Conservation (phyloP, 2,329 filamentous ascomycete genomes). For the Neophaeococcomyces aloes region DNA sequence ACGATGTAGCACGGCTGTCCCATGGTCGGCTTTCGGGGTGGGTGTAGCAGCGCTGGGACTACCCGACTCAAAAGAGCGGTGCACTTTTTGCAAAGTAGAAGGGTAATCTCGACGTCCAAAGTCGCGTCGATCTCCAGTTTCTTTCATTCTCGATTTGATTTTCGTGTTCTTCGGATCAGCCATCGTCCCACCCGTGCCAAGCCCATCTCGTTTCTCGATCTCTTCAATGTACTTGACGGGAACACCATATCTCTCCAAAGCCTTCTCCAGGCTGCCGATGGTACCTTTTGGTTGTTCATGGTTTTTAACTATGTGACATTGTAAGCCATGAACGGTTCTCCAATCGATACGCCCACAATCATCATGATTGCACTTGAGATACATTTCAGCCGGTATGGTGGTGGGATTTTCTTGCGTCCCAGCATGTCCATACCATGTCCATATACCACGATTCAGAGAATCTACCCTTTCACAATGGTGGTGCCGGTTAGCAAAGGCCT, state of each 20-base stretch:
- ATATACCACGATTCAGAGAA: conserved; percentile 20
- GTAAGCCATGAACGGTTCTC: conserved; percentile 21
- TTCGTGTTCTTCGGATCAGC: conserved; percentile 22
- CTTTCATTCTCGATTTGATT: conserved; percentile 18
- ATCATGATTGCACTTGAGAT: conserved; percentile 22
- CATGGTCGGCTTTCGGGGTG: neutral
- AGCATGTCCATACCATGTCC: conserved; percentile 20
- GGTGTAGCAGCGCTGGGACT: neutral
- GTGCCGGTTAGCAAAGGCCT: conserved; percentile 22
- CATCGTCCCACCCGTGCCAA: conserved; percentile 20
- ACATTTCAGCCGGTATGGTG: conserved; percentile 19
- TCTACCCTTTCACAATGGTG: conserved; percentile 22
- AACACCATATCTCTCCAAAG: conserved; percentile 20
- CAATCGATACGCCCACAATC: conserved; percentile 21
- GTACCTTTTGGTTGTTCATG: conserved; percentile 22
- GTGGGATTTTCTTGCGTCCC: conserved; percentile 19
- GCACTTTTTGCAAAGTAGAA: neutral
- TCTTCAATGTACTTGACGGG: conserved; percentile 20
- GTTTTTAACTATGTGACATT: conserved; percentile 23
- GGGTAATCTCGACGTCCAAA: neutral
- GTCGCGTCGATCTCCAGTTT: conserved; percentile 10
- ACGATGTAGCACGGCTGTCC: neutral
- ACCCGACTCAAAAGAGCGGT: neutral
- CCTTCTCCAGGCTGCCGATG: conserved; percentile 21
- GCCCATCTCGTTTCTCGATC: conserved; percentile 17